Conservation (phyloP, 2,329 filamentous ascomycete genomes). For the Aurifilum marmelostoma region DNA sequence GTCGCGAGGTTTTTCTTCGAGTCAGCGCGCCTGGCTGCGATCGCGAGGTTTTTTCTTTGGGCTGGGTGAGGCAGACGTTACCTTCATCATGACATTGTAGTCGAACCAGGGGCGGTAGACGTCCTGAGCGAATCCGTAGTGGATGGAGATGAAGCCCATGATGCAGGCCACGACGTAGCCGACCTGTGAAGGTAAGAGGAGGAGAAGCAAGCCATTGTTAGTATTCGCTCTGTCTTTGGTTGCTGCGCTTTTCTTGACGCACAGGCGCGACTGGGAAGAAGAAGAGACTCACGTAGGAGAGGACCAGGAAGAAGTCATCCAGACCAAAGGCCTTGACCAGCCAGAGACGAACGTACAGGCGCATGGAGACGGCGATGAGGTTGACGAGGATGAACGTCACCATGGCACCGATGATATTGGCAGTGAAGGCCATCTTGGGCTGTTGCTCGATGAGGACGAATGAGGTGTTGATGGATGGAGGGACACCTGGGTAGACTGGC, state of each 20-base stretch:
- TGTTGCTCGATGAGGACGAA: not conserved
- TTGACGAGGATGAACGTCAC: conserved; percentile 36
- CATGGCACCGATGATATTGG: conserved; percentile 32
- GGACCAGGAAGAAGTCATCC: conserved; percentile 36
- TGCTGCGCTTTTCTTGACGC: no score
- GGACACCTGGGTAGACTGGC: not conserved
- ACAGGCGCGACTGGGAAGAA: not conserved
- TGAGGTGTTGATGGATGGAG: not conserved
- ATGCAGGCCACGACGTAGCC: conserved; percentile 36
- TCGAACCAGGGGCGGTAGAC: conserved; percentile 35
- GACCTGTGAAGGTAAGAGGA: conserved; percentile 28
- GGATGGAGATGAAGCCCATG: conserved; percentile 37
- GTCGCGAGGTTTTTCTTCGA: no score
- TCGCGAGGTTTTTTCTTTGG: not conserved
- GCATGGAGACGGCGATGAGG: conserved; percentile 33
- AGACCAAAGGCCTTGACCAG: conserved; percentile 37
- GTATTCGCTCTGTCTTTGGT: not conserved
- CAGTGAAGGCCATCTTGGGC: conserved; percentile 17
- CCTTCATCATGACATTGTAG: conserved; percentile 9
- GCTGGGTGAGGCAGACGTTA: not conserved
- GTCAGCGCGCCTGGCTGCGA: no score
- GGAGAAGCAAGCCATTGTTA: not conserved
- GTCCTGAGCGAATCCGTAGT: conserved; percentile 36
- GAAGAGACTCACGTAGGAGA: conserved; percentile 35
- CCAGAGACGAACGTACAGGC: conserved; percentile 37